Evolutionary conservation across 108 stramenopile genomes (phyloP).

Genomic region (Seminavis robusta): DNA sequence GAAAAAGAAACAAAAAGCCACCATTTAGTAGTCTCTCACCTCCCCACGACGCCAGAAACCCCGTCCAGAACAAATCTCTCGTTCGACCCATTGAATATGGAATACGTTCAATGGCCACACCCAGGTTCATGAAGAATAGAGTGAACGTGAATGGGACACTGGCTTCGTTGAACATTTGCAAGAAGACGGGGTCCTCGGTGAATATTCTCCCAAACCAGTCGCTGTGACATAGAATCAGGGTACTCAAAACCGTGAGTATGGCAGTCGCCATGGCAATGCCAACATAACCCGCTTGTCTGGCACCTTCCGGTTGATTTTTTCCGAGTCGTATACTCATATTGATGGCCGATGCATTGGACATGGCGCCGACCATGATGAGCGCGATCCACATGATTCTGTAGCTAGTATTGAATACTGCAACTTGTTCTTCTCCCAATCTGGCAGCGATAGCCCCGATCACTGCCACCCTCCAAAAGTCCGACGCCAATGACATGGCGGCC

Average conservation of each 20-base stretch:
- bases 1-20: too few species aligned
- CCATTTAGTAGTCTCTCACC: too few species aligned
- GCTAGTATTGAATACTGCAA: constrained; percentile 85
- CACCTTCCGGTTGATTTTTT: constrained; percentile 41
- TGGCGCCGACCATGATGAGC: constrained; percentile 57
- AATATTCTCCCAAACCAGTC: constrained; percentile 61
- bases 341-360: constrained; percentile 54
- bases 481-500: constrained; percentile 58
- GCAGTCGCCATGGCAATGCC: constrained; percentile 41
- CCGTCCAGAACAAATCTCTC: constrained; percentile 58
- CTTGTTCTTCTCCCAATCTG: constrained; percentile 58
- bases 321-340: constrained; percentile 52
- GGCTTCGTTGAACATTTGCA: constrained; percentile 62
- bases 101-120: constrained; percentile 76
- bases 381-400: constrained; percentile 89
- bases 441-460: constrained; percentile 67
- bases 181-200: constrained; percentile 59
- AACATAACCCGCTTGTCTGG: constrained; percentile 53
- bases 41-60: constrained; percentile 67
- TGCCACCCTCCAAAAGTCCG: constrained; percentile 82
- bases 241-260: constrained; percentile 34
- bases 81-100: constrained; percentile 76
- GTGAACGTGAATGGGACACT: constrained; percentile 53
- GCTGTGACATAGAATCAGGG: constrained; percentile 38
- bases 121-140: constrained; percentile 75